Base-by-base conservation (phyloP, 2,329 filamentous ascomycete genomes). In the Colletotrichum costaricense region DNA sequence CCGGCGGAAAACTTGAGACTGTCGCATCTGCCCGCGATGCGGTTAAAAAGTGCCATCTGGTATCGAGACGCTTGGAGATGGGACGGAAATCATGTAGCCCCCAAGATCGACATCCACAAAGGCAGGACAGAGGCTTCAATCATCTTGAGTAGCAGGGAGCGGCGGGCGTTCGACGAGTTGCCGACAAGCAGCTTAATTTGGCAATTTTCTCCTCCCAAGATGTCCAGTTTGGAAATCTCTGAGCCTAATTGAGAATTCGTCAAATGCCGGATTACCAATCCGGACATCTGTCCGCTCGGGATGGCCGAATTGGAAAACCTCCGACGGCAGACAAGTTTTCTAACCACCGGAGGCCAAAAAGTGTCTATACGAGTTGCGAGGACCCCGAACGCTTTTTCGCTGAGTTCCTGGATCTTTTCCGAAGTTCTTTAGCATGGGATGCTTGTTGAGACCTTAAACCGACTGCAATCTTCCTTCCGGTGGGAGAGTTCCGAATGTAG, bases 41-140 rank as follows among this genome's bases (percentile, higher is more conserved):
- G 28, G 35, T 22, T 19, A 49, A 26, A 16, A 26, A 63, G 26
- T 54, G 65, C 28, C 65, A 58, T 33, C 38, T 3, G 19, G 56
- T 19, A 26, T 63, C 42, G 38, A 59, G 65, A 46, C 38, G 58
- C 14, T 19, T 28, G 24, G 63, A 58, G 46, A 71, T 38, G 42
- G 49, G 57, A 63, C 11, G 26, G 33, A n/a, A 42, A 19, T 63
- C 26, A 9, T 5, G 33, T 22, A 28, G 7, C 57, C 63, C 33
- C 33, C n/a, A 7, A 26, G 54, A 19, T 24, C 12, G 16, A 11
- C 16, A 9, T 19, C 5, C 28, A 52, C 42, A 12, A 28, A 16
- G 54, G 16, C 24, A 59, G 35, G 38, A 49, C 56, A 49, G 16
- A 28, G 58, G 16, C 33, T 19, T 46, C 65, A 33, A n/a, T 14